A percentile compares a stretch with the other conserved stretches of the same genome.
Evolutionary conservation across 495 filamentous ascomycete genomes (phyloP).

Genomic region (Trichoderma parareesei): DNA sequence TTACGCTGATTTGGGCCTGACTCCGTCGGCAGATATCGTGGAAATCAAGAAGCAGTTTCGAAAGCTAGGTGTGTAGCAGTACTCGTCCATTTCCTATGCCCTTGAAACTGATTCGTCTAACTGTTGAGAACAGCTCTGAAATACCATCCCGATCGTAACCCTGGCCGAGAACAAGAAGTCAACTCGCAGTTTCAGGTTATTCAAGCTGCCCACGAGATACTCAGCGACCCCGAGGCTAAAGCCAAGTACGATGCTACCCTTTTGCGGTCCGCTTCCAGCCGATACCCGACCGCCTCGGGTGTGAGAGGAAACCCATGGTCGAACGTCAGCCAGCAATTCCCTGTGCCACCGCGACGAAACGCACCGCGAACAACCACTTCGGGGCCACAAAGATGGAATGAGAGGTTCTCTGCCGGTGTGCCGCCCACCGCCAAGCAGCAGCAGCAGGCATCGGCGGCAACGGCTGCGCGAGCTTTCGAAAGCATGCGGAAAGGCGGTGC

Average conservation of each 20-base stretch:
- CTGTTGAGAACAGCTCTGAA: slow-evolving; percentile 52
- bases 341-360: slow-evolving; percentile 40
- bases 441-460: neutral
- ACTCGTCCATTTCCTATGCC: neutral
- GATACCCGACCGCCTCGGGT: slow-evolving; percentile 35
- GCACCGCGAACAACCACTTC: slow-evolving; percentile 37
- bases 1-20: slow-evolving; percentile 74
- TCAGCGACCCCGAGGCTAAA: slow-evolving; percentile 58
- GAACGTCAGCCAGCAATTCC: slow-evolving; percentile 35
- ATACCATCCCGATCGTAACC: slow-evolving; percentile 87
- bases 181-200: slow-evolving; percentile 46
- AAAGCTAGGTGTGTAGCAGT: slow-evolving; percentile 58
- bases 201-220: slow-evolving; percentile 74
- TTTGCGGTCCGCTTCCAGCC: slow-evolving; percentile 18
- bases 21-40: slow-evolving; percentile 49
- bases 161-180: slow-evolving; percentile 67
- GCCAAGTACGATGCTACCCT: slow-evolving; percentile 73
- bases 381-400: slow-evolving; percentile 47
- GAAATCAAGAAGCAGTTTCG: slow-evolving; percentile 83
- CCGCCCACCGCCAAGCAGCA: slow-evolving; percentile 10
- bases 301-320: slow-evolving; percentile 47
- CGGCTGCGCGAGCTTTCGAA: slow-evolving; percentile 50
- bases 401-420: slow-evolving; percentile 28
- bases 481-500: slow-evolving; percentile 46
- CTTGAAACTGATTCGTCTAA: neutral